phyloP scores from a whole-genome alignment of 768 basidiomycete genomes.

The Rhodosporidiobolus odoratus region DNA sequence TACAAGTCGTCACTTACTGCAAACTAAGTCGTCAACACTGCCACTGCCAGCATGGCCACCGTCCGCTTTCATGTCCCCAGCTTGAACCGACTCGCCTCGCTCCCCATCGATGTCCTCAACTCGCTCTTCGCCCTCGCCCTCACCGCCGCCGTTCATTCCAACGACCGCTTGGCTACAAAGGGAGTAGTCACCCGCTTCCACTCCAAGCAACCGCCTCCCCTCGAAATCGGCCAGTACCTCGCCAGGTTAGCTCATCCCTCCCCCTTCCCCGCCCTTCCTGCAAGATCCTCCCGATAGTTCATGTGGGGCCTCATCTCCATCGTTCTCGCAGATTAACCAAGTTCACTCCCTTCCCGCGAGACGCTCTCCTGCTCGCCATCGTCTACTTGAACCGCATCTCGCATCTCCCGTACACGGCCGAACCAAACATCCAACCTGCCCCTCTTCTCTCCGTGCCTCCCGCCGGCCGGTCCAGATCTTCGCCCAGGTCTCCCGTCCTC shows the following conservation, averaged over 20 bases:
- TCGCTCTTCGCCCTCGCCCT: neutral
- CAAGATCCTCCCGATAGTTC: neutral
- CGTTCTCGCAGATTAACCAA: slow-evolving; percentile 17
- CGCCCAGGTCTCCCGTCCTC: neutral
- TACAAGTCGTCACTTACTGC: neutral
- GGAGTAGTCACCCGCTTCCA: slow-evolving; percentile 23
- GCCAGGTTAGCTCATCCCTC: neutral
- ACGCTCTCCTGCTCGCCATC: slow-evolving; percentile 36
- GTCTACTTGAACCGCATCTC: slow-evolving; percentile 40
- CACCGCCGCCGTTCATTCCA: neutral
- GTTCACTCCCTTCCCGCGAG: slow-evolving; percentile 38
- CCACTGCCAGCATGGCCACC: slow-evolving; percentile 1
- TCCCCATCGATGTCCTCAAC: slow-evolving; percentile 18
- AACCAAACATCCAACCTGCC: neutral
- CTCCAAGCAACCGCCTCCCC: slow-evolving; percentile 25
- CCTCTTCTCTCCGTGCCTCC: neutral
- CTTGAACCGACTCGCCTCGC: neutral
- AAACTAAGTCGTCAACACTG: neutral
- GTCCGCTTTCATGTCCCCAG: neutral
- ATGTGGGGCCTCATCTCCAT: neutral
- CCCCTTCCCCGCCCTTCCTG: neutral
- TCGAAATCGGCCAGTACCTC: slow-evolving; percentile 11
- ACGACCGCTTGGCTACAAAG: slow-evolving; percentile 3
- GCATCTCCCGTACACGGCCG: slow-evolving; percentile 22
- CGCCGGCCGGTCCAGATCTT: neutral